These are phyloP conservation scores for Debaryomyces castellii DNA, from an alignment of 805 yeast species.

Conservation along the genomic window DNA sequence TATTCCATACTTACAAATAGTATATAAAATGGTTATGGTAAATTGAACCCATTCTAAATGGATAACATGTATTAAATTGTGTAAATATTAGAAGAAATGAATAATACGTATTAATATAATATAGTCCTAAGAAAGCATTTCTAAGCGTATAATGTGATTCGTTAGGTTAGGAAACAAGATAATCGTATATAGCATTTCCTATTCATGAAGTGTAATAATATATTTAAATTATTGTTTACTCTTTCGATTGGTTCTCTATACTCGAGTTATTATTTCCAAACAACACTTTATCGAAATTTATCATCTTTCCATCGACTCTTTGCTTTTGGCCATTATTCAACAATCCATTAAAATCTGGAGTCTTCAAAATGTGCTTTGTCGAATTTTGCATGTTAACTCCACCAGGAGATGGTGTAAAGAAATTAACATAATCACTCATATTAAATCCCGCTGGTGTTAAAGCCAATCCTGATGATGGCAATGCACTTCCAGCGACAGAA, in stretches of 20 bases:
- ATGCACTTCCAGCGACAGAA: slow-evolving; percentile 23
- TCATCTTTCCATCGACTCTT: slow-evolving; percentile 42
- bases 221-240: not conserved
- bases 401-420: slow-evolving; percentile 71
- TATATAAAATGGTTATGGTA: too few species aligned
- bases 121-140: not conserved
- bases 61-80: too few species aligned
- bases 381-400: slow-evolving; percentile 10
- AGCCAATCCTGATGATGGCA: slow-evolving; percentile 44
- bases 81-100: not conserved
- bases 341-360: slow-evolving; percentile 41
- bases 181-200: not conserved
- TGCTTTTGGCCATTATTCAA: slow-evolving; percentile 17
- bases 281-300: slow-evolving; percentile 41
- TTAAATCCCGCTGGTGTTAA: slow-evolving; percentile 69
- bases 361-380: slow-evolving; percentile 29
- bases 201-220: not conserved
- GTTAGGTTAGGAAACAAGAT: not conserved
- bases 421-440: slow-evolving; percentile 78
- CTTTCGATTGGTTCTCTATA: slow-evolving; percentile 7
- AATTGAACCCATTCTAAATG: too few species aligned
- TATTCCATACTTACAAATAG: too few species aligned
- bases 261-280: slow-evolving; percentile 17
- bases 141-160: not conserved
- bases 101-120: not conserved